Base-by-base conservation (phyloP, 2,329 filamentous ascomycete species). In the Fusarium siculi region DNA sequence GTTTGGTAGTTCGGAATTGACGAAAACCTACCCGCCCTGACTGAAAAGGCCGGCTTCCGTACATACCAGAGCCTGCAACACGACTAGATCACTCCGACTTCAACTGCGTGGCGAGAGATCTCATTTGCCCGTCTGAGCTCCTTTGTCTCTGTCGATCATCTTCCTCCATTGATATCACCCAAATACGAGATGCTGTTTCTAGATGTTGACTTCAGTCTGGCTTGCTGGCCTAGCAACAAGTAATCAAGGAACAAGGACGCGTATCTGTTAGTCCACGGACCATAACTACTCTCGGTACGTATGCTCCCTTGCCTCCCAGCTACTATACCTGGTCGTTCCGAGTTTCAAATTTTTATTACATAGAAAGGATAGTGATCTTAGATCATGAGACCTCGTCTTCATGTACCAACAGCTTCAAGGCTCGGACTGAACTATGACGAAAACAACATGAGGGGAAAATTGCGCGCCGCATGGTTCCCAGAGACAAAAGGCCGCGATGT, bases 151-250 rank as follows among this genome's bases (percentile, higher is more conserved):
- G 32, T 44, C 14, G 70, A 46, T 43, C 59, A 62, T 68, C 56
- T 37, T 54, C 58, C 40, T 36, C 15, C 19, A 23, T 54, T 46
- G 32, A 23, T 25, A 49, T 53, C 59, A 40, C 55, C 58, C 50
- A 61, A 42, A 64, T 54, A 73, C 62, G 69, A 57, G 43, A 62
- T 66, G 28, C 59, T 67, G 36, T 61, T 77, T 72, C 37, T 54
- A 67, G 66, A 58, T 53, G 34, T 50, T 39, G 21, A 30, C 37
- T 42, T 55, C 30, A 57, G n/a, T 50, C 30, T 50, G 25, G 34
- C 28, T 40, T 16, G 50, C 42, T 32, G 36, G 36, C 15, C 25
- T 44, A 43, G 36, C 34, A 32, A 15, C n/a, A 44, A 53, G 46
- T 39, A 43, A 23, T 44, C 10, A 19, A 42, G 28, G 32, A 42